phyloP scores from a whole-genome alignment of 768 basidiomycete species.

The Cystofilobasidium ferigula region DNA sequence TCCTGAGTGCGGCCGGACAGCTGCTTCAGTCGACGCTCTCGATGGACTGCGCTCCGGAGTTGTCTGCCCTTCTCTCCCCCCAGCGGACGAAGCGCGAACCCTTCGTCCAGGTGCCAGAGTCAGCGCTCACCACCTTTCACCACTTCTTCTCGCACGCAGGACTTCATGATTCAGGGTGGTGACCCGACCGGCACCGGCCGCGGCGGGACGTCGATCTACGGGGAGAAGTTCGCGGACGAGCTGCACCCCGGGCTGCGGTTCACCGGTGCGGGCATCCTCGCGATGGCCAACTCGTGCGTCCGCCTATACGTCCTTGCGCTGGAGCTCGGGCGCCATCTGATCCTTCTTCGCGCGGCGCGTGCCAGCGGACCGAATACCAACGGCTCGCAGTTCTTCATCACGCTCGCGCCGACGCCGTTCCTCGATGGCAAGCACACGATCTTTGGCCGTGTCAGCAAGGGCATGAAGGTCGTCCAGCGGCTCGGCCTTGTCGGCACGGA shows the following conservation, averaged over 20 bases:
- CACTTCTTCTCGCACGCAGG: slow-evolving; percentile 44
- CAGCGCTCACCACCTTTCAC: no score
- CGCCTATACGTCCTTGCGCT: neutral
- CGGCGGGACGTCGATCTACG: slow-evolving; percentile 46
- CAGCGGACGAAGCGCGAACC: no score
- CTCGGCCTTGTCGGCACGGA: slow-evolving; percentile 85
- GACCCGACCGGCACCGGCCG: slow-evolving; percentile 93
- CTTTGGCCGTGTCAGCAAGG: slow-evolving; percentile 70
- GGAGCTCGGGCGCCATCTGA: neutral
- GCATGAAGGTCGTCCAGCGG: slow-evolving; percentile 88
- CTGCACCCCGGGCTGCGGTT: slow-evolving; percentile 82
- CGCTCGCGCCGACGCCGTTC: slow-evolving; percentile 40
- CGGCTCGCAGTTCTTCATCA: slow-evolving; percentile 39
- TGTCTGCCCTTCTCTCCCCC: no score
- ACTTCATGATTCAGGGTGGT: slow-evolving; percentile 93
- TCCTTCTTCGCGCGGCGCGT: neutral
- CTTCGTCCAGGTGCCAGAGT: no score
- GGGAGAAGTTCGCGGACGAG: slow-evolving; percentile 58
- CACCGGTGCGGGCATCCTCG: slow-evolving; percentile 90
- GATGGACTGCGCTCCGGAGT: no score
- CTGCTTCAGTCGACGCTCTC: no score
- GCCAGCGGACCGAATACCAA: slow-evolving; percentile 41
- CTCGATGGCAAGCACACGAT: slow-evolving; percentile 43
- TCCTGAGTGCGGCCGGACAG: no score
- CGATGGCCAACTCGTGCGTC: slow-evolving; percentile 42